These are phyloP conservation scores for Typha latifolia DNA, from an alignment of 176 grass and related monocot genomes.

Conservation along the genomic window DNA sequence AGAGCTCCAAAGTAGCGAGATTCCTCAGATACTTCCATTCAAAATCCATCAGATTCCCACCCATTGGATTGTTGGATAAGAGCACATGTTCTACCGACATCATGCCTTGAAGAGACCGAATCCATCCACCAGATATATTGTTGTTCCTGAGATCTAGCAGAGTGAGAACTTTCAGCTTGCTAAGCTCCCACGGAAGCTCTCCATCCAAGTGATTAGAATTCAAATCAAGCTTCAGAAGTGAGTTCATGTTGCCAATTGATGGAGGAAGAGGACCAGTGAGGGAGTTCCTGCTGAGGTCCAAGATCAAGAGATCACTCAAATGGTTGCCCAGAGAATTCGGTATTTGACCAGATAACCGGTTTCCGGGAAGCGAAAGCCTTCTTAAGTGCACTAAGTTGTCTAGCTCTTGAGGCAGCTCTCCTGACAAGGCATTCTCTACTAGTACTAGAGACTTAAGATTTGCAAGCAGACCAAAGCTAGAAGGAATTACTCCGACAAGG, in stretches of 20 bases:
- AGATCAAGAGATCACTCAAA: constrained; percentile 3
- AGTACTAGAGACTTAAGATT: constrained; percentile 13
- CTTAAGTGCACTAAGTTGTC: constrained; percentile 5
- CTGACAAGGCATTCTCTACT: constrained; percentile 6
- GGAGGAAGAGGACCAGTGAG: constrained; percentile 7
- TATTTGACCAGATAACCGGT: constrained; percentile 2
- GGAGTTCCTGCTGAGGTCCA: constrained; percentile 17
- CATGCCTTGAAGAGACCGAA: not conserved
- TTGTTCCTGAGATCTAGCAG: constrained; percentile 14
- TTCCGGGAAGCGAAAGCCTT: constrained; percentile 1
- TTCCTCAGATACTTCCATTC: constrained; percentile 5
- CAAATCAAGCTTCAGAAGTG: constrained; percentile 15
- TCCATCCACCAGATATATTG: constrained; percentile 2
- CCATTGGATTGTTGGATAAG: constrained; percentile 11
- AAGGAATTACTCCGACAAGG: constrained; percentile 1
- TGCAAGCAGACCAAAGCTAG: not conserved
- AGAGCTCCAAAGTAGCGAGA: constrained; percentile 5
- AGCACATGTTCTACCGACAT: constrained; percentile 1
- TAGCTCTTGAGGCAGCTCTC: constrained; percentile 11
- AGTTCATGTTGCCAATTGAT: not conserved
- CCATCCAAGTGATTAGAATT: constrained; percentile 8
- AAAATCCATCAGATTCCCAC: not conserved
- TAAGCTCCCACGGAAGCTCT: not conserved
- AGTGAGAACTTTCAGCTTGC: constrained; percentile 9
- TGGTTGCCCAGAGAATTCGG: constrained; percentile 4